Evolutionary conservation across 495 filamentous ascomycete species (phyloP).

Genomic region (Schizothecium vesticola): DNA sequence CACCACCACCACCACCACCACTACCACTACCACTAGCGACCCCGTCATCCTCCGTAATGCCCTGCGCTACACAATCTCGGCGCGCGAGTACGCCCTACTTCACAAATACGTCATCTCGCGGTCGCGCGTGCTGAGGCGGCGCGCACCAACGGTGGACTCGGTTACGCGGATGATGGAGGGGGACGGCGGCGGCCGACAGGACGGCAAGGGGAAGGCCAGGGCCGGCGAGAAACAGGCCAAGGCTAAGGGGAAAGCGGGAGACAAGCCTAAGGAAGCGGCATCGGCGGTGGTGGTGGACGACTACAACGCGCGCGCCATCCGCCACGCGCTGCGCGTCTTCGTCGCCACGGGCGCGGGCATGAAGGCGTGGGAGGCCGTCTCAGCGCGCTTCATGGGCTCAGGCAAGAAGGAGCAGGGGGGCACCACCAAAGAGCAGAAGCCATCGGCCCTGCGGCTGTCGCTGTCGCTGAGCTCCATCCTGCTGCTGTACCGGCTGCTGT

Average conservation of each 20-base stretch:
- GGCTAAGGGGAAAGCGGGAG: conserved; percentile 12
- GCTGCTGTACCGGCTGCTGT: conserved; percentile 79
- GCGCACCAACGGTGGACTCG: conserved; percentile 50
- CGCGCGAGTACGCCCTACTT: conserved; percentile 76
- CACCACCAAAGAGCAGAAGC: conserved; percentile 47
- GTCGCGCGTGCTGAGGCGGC: conserved; percentile 53
- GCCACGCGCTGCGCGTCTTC: conserved; percentile 72
- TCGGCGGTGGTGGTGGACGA: conserved; percentile 44
- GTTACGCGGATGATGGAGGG: conserved; percentile 47
- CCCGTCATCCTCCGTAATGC: conserved; percentile 64
- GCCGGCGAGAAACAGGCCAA: conserved; percentile 3
- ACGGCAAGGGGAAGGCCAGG: conserved; percentile 2
- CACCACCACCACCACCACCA: conserved; percentile 34
- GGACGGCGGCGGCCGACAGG: conserved; percentile 13
- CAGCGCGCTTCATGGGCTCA: conserved; percentile 35
- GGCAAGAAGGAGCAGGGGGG: conserved; percentile 38
- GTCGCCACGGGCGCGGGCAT: conserved; percentile 61
- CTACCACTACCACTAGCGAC: conserved; percentile 43
- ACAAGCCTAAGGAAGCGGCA: conserved; percentile 9
- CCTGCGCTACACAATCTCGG: conserved; percentile 75
- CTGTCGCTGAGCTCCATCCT: conserved; percentile 77
- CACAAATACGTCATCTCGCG: conserved; percentile 72
- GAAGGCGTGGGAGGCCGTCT: conserved; percentile 63
- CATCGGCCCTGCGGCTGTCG: conserved; percentile 69
- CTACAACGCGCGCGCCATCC: conserved; percentile 73